These are phyloP conservation scores for Pichia sp. DNA, from an alignment of 1,139 yeast species.

Conservation along the genomic window DNA sequence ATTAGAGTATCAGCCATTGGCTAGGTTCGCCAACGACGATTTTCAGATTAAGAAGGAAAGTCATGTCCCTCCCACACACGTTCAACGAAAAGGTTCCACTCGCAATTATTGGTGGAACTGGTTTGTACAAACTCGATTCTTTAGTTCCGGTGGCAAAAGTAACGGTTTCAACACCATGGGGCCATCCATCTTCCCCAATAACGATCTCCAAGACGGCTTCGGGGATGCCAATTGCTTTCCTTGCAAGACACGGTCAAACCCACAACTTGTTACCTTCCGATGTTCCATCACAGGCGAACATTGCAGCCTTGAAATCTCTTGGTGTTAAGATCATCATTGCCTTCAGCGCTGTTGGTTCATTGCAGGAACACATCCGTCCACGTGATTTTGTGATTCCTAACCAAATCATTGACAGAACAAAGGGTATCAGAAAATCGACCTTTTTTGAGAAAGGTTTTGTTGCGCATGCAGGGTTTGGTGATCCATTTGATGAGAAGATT, in stretches of 20 bases:
- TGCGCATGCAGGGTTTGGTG: constrained; percentile 96
- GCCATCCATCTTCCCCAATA: constrained; percentile 89
- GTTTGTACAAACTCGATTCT: constrained; percentile 82
- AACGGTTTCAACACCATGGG: constrained; percentile 92
- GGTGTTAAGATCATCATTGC: constrained; percentile 89
- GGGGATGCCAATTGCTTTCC: constrained; percentile 87
- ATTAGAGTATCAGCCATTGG: neutral
- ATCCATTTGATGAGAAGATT: constrained; percentile 81
- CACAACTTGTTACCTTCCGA: constrained; percentile 88
- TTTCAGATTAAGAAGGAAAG: neutral
- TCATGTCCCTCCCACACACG: constrained; percentile 27
- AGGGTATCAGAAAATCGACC: constrained; percentile 87
- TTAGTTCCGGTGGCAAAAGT: constrained; percentile 81
- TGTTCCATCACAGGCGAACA: constrained; percentile 91
- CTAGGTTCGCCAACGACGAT: neutral
- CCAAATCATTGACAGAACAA: constrained; percentile 94
- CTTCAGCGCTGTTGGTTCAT: constrained; percentile 93
- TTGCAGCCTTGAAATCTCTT: constrained; percentile 84
- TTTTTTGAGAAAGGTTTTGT: constrained; percentile 91
- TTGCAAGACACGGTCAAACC: constrained; percentile 89
- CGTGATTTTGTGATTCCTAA: constrained; percentile 93
- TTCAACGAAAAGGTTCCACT: constrained; percentile 61
- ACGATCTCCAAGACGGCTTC: constrained; percentile 71
- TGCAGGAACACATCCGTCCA: constrained; percentile 83
- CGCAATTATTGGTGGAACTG: constrained; percentile 96